Evolutionary conservation across 345 rosid species (phyloP), one percentile per base, ranked within the genome.

Genomic region (Pistacia integerrima): DNA sequence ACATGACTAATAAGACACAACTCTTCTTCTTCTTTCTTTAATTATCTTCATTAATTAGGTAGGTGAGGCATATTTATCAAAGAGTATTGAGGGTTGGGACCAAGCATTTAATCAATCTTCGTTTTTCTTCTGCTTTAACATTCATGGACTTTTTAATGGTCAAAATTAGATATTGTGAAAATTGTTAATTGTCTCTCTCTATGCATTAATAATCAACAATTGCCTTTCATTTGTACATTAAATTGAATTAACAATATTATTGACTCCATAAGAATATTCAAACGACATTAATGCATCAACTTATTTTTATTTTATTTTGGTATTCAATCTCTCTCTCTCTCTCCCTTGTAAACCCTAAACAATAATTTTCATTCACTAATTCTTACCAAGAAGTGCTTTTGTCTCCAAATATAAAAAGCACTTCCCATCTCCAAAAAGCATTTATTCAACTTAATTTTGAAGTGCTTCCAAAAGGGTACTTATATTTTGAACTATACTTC

Each of bases 51-150:
- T 20, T 63, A 36, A 63, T 25, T 2, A 25, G 70, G 58, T 63
- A 18, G 80, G 80, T 70, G 71, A 64, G 70, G 35, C 30, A 16
- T 36, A 69, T 38, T 56, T 36, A 38, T 25, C 11, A 44, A 70
- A 59, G 70, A 49, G 8, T 71, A 16, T 25, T 18, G 25, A 41
- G 51, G 12, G 17, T 17, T 33, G 55, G 68, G 68, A 58, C 72
- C 68, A 66, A 36, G 6, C 57, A 54, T 54, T 16, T 54, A 4
- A 13, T 41, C 20, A 1, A 33, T 38, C 9, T 41, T 2, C 2
- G 44, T 2, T 13, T 48, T 38, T 10, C 17, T 3, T 46, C 46
- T 41, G 0, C 1, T 41, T 41, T 41, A 1, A 41, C 46, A 14
- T 4, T 13, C 57, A 54, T 13, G 57, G 18, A 54, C 18, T 54